Evolutionary conservation across 768 basidiomycete species (phyloP).

Genomic region (Rubroboletus pulcherrimus): DNA sequence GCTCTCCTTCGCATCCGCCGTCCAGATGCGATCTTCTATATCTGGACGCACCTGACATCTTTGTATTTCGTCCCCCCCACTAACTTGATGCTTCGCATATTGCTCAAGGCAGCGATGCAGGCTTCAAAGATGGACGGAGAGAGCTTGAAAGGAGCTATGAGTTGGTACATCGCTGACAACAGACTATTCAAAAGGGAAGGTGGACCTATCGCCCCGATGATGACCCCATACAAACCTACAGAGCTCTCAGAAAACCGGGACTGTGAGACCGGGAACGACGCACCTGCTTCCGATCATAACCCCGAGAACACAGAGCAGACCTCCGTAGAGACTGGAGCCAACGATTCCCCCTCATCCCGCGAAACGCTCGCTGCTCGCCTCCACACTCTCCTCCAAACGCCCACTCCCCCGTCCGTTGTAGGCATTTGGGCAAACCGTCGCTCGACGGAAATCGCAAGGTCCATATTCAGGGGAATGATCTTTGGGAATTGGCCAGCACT

Average conservation of each 20-base stretch:
- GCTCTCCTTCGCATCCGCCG: conserved; percentile 49
- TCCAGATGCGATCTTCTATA: conserved; percentile 57
- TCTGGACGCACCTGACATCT: conserved; percentile 64
- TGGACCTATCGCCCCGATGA: conserved; percentile 14
- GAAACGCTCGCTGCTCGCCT: conserved; percentile 9
- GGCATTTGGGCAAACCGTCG: conserved; percentile 44
- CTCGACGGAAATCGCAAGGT: conserved; percentile 47
- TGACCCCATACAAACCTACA: background rate
- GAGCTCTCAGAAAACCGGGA: background rate
- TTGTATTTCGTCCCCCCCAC: conserved; percentile 60
- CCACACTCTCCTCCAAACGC: conserved; percentile 11
- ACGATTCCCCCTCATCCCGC: conserved; percentile 1
- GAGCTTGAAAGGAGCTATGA: conserved; percentile 46
- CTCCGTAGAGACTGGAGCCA: background rate
- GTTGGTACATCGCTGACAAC: conserved; percentile 23
- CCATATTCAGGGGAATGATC: conserved; percentile 53
- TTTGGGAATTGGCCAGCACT: conserved; percentile 55
- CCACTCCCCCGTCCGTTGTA: conserved; percentile 29
- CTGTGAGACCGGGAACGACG: background rate
- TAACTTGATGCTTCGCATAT: conserved; percentile 49
- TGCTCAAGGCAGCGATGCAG: conserved; percentile 58
- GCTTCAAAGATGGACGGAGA: conserved; percentile 51
- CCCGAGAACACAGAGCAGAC: background rate
- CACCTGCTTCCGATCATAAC: background rate
- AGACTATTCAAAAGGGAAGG: conserved; percentile 14